phyloP scores from a whole-genome alignment of 2,329 filamentous ascomycete genomes.

The Trichocomaceae sp. region DNA sequence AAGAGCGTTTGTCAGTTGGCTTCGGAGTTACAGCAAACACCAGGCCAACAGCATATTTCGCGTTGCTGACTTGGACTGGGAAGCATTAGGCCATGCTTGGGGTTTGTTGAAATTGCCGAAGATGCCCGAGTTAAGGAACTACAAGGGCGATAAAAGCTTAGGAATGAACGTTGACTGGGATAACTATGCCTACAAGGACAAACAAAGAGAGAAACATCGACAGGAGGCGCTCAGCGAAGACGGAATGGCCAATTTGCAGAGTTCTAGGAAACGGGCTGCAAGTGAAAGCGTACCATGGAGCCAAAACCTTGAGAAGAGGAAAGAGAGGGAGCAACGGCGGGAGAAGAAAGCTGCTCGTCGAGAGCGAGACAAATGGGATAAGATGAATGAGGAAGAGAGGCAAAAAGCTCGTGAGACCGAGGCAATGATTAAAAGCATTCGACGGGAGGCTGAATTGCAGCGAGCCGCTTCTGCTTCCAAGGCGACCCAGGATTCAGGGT shows the following conservation, averaged over 20 bases:
- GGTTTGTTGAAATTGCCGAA: constrained; percentile 78
- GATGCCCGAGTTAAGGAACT: constrained; percentile 82
- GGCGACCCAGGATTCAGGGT: background rate
- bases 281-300: constrained; percentile 66
- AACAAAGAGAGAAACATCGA: constrained; percentile 60
- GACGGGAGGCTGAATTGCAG: constrained; percentile 46
- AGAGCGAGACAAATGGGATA: constrained; percentile 56
- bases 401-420: constrained; percentile 57
- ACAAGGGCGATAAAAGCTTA: constrained; percentile 60
- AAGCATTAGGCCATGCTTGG: constrained; percentile 73
- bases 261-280: constrained; percentile 47
- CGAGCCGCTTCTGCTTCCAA: constrained; percentile 12
- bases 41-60: constrained; percentile 88
- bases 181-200: constrained; percentile 64
- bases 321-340: constrained; percentile 53
- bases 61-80: constrained; percentile 75
- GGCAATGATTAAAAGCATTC: constrained; percentile 58
- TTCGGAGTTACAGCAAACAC: constrained; percentile 85
- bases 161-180: constrained; percentile 57
- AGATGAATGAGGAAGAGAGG: constrained; percentile 66
- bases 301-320: constrained; percentile 60
- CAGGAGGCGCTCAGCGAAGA: constrained; percentile 48
- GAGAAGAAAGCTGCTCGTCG: constrained; percentile 60
- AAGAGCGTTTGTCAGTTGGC: constrained; percentile 87
- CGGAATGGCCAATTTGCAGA: constrained; percentile 35